Evolutionary conservation across 2,329 filamentous ascomycete species (phyloP), one percentile per base, ranked within the genome.

Genomic region (Fusarium sp.): DNA sequence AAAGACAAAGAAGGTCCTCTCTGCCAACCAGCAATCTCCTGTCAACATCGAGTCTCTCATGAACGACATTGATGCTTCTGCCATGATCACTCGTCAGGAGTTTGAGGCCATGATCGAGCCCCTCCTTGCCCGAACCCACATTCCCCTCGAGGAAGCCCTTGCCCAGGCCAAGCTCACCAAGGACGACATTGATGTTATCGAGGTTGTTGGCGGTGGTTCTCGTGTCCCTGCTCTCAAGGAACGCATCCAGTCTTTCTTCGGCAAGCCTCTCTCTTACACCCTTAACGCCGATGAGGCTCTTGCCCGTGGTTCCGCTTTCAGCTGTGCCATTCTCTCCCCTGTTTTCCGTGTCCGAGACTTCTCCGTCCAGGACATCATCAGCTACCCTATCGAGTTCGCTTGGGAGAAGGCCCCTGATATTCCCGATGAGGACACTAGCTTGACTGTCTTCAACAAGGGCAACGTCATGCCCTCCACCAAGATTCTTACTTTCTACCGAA

Each of bases 321-420:
- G 92, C 89, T 98, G 96, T 82, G 96, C 96, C 78, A 98, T 98
- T 76, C 90, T 98, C 60, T 98, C 96, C 0, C 96, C 96, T 48
- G 93, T 97, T 74, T 98, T 99, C 92, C 94, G 95, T 81, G 96
- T 99, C 80, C 94, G 96, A 78, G 96, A 99, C 86, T 99, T 99
- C 84, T 90, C 94, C 75, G 92, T 98, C 67, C 94, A 98, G 87
- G 96, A 99, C 83, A 95, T 98, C 78, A 93, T 97, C 84, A 94
- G 91, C 86, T 99, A 98, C 86, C 96, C 96, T 52, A 97, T 99
- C 81, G 95, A 99, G 81, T 99, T 99, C 83, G 93, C 92, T 57
- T 99, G 96, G 96, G 96, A 99, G 87, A 97, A 98, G 88, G 97
- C 95, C 30, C 91, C 94, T 66, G 96, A 99, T 79, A 99, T 99